Percentiles rank a stretch among this genome's conserved stretches.
Conservation (phyloP, 1,139 yeast species). For the Taphrina deformans region DNA sequence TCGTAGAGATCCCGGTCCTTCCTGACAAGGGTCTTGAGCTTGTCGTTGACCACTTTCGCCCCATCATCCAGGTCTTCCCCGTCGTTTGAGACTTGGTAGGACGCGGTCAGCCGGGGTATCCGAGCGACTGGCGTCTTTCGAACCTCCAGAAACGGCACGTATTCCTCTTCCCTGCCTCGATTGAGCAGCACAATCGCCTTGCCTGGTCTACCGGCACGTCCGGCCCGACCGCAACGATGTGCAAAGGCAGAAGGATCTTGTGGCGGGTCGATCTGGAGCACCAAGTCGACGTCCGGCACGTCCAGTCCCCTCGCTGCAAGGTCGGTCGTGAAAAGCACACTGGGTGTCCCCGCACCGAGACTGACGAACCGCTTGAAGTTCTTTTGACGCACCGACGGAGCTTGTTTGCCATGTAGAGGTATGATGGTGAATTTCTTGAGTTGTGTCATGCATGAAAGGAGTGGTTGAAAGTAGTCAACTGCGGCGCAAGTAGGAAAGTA, state of each 20-base stretch:
- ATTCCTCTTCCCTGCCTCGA: slow-evolving; percentile 76
- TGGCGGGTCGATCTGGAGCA: slow-evolving; percentile 86
- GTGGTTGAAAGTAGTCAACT: slow-evolving; percentile 70
- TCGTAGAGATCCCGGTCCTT: slow-evolving; percentile 36
- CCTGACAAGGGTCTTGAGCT: slow-evolving; percentile 16
- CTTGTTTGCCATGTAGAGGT: slow-evolving; percentile 83
- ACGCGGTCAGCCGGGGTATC: slow-evolving; percentile 29
- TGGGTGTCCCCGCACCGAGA: slow-evolving; percentile 49
- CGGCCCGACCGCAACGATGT: slow-evolving; percentile 91
- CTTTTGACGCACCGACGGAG: slow-evolving; percentile 70
- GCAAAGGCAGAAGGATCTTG: slow-evolving; percentile 83
- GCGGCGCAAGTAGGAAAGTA: slow-evolving; percentile 88
- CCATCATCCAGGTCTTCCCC: slow-evolving; percentile 39
- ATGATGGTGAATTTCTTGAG: slow-evolving; percentile 49
- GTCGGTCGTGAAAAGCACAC: slow-evolving; percentile 59
- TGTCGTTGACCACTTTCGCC: slow-evolving; percentile 1
- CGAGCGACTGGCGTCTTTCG: slow-evolving; percentile 58
- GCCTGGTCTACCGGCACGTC: slow-evolving; percentile 82
- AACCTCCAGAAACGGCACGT: slow-evolving; percentile 74
- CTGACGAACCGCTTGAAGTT: slow-evolving; percentile 61
- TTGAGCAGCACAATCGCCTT: slow-evolving; percentile 71
- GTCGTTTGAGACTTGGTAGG: slow-evolving; percentile 36
- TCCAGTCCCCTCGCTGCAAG: slow-evolving; percentile 90
- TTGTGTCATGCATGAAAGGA: slow-evolving; percentile 47
- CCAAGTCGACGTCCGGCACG: slow-evolving; percentile 87